A percentile compares a stretch with the other conserved stretches of the same genome.
These are phyloP conservation scores for Metschnikowia shivogae DNA, from an alignment of 805 yeast species.

Conservation along the genomic window DNA sequence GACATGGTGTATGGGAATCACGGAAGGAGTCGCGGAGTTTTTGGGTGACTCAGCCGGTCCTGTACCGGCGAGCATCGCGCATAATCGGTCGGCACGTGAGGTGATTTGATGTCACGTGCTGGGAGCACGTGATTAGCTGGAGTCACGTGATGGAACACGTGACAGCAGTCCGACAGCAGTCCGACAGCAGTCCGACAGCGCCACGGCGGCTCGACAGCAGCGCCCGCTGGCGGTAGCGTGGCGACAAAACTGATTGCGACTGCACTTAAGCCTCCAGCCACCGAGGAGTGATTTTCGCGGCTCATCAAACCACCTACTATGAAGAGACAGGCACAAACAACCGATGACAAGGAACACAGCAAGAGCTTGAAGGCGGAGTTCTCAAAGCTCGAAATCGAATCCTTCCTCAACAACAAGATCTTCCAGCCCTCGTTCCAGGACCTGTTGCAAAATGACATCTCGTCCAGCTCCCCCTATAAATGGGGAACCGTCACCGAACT, in stretches of 20 bases:
- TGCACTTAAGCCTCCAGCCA: too few relatives aligned
- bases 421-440: constrained; percentile 42
- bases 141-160: too few relatives aligned
- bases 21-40: neutral
- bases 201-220: too few relatives aligned
- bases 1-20: constrained; percentile 6
- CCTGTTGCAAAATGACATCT: constrained; percentile 41
- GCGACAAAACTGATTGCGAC: too few relatives aligned
- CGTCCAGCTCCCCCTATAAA: constrained; percentile 68
- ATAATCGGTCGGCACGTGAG: neutral
- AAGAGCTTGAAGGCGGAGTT: constrained; percentile 14
- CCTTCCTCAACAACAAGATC: constrained; percentile 45
- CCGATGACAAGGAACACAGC: neutral
- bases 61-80: constrained; percentile 5
- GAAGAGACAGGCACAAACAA: constrained; percentile 12
- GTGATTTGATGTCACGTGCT: too few relatives aligned
- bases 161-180: too few relatives aligned
- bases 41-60: constrained; percentile 3
- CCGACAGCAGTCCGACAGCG: too few relatives aligned
- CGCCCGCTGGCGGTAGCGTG: too few relatives aligned
- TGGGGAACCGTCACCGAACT: constrained; percentile 83
- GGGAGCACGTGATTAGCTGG: too few relatives aligned
- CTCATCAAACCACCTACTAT: constrained; percentile 5
- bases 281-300: constrained; percentile 6
- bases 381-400: constrained; percentile 33